Percentiles rank a stretch among this genome's conserved stretches.
Conservation (phyloP, 352 stramenopile genomes). For the Pythium inflatum region DNA sequence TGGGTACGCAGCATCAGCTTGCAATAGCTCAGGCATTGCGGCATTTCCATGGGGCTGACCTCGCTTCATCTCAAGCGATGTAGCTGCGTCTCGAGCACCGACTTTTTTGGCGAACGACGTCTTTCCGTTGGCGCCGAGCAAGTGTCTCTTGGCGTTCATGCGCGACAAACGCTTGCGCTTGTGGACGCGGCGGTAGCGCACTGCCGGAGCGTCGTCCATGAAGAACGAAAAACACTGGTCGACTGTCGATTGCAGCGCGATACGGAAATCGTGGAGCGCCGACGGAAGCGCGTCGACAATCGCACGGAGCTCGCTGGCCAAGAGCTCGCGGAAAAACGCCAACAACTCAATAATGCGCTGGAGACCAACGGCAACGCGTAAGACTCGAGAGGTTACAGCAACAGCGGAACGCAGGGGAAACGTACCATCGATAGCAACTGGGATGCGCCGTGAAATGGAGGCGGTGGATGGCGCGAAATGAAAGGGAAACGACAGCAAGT, state of each 20-base stretch:
- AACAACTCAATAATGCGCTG: slow-evolving; percentile 21
- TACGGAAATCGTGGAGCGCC: slow-evolving; percentile 14
- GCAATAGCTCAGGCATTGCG: background rate
- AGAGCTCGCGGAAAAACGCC: slow-evolving; percentile 13
- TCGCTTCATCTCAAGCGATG: too few species aligned
- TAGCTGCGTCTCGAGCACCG: too few species aligned
- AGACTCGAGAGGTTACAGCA: too few species aligned
- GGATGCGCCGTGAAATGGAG: background rate
- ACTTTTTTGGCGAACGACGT: background rate
- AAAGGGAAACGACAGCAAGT: too few species aligned
- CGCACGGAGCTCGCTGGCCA: slow-evolving; percentile 8
- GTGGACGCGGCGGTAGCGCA: background rate
- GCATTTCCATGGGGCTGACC: too few species aligned
- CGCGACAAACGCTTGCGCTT: slow-evolving; percentile 9
- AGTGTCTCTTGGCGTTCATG: background rate
- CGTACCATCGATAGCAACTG: background rate
- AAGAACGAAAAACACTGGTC: slow-evolving; percentile 6
- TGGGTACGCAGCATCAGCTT: background rate
- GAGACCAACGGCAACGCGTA: too few species aligned
- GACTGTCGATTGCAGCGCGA: slow-evolving; percentile 13
- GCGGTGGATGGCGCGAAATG: too few species aligned
- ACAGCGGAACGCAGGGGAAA: too few species aligned
- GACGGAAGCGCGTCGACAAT: slow-evolving; percentile 19
- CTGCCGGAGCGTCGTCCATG: background rate
- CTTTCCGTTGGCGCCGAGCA: background rate